Evolutionary conservation across 202 grass and related monocot genomes (phyloP), one percentile per base, ranked within the genome.

Genomic region (Cymbopogon flexuosus): DNA sequence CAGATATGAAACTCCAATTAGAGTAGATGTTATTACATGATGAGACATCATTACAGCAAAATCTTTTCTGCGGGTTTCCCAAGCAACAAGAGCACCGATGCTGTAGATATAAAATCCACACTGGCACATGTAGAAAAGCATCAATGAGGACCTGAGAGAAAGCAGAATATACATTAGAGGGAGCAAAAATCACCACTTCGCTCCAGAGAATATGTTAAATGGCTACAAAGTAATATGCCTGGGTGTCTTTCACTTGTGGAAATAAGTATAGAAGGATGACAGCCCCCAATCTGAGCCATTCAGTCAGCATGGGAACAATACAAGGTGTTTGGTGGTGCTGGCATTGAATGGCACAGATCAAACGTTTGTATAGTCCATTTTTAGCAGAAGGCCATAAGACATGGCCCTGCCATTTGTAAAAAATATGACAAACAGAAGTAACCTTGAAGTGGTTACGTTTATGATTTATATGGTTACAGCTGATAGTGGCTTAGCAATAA

Each of bases 11-110:
- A 91, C 87, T 78, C 90, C 93, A 2, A 98, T 98, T 83, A 98
- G 79, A 83, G 81, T 47, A 82, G 95, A 93, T 63, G 95, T 98
- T 75, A 98, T 73, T 56, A 95, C 78, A 86, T 98, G 95, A 89
- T 98, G 95, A 84, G 95, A 95, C 95, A 98, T 98, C 95, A 98
- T 98, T 42, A 98, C 93, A 77, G 92, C 42, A 82, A 98, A 98
- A 83, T 98, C 95, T 84, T 98, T 98, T 72, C 95, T 92, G 80
- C 95, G 95, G 37, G 95, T 98, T 89, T 98, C 95, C 95, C 95
- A 98, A 30, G 95, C 95, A 84, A 98, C 75, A 37, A 98, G 95
- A 77, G 96, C 96, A 78, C 81, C 78, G 45, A 93, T 95, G 81
- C 96, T 99, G 75, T 99, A 99, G 63, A 95, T 76, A 74, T 99